Evolutionary conservation across 768 basidiomycete genomes (phyloP), one percentile per base, ranked within the genome.

Genomic region (Boletus rufocinnamomeus): DNA sequence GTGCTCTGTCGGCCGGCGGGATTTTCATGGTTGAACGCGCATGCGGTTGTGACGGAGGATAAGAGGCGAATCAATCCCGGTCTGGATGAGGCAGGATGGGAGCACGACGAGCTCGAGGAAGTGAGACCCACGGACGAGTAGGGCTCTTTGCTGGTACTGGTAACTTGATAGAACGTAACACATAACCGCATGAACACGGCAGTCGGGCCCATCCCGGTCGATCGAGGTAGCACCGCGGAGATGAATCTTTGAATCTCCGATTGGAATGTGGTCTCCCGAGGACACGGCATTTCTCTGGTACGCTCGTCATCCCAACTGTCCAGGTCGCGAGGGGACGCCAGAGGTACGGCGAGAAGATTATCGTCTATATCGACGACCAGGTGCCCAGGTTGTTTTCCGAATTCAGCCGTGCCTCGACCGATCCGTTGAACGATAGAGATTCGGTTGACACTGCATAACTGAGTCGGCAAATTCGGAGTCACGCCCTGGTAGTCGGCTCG

Each of bases 1-100:
- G 82, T 93, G 43, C 74, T 96, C 45, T 95, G 93, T 74, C 78
- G 94, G 38, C 92, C 95, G 0, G 77, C 81, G 34, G 89, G 91
- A 19, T 87, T 80, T 65, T 89, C 91, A 45, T 97, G 92, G 92
- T 71, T 95, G 28, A 79, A 91, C 65, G 81, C 82, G 6, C 69
- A 74, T 34, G 86, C 74, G 23, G 66, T 82, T 32, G 85, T 81
- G 53, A 86, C 84, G 46, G 84, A 88, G 70, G 94, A 95, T 73
- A 80, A 80, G 72, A 77, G 95, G 56, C 77, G 80, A 63, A 75
- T 89, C 4, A 95, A 94, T 72, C 93, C 93, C 17, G 91, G 87
- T 30, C 56, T 79, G 50, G 71, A 74, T 25, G 72, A 72, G 40
- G 67, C 63, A 46, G 63, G 66, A 40, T 67, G 70, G 66, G 67